Percentiles rank a stretch among this genome's conserved stretches.
Evolutionary conservation across 169 alveolate genomes (phyloP).

Genomic region (Eimeria tenella): DNA sequence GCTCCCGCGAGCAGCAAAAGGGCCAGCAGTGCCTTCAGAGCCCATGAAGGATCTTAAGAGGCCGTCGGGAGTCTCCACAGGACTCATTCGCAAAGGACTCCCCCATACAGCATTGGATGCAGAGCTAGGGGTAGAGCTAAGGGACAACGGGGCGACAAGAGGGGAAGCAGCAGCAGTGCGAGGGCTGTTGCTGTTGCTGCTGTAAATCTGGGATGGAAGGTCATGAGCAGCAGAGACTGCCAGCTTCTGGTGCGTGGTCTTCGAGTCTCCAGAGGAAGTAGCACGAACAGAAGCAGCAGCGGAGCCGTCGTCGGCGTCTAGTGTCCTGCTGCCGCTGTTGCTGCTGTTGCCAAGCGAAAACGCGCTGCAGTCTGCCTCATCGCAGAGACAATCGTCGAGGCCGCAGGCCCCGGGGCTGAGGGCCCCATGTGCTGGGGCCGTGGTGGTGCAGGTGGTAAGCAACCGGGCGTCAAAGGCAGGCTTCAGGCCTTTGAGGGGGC

Average conservation of each 20-base stretch:
- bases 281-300: conserved; percentile 4
- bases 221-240: neutral
- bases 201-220: neutral
- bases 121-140: neutral
- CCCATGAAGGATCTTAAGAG: neutral
- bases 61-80: neutral
- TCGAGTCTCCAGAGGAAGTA: neutral
- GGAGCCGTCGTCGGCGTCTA: neutral
- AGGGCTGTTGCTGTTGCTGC: neutral
- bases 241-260: neutral
- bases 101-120: neutral
- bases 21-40: neutral
- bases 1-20: neutral
- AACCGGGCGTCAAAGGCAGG: neutral
- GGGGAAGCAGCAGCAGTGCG: neutral
- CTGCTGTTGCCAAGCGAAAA: neutral
- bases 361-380: neutral
- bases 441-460: conserved; percentile 18
- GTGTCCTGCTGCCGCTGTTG: conserved; percentile 9
- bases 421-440: neutral
- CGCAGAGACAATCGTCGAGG: neutral
- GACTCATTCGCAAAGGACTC: neutral
- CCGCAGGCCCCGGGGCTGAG: neutral
- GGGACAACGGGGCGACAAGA: neutral
- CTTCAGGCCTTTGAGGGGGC: neutral